Evolutionary conservation across 805 yeast species (phyloP).

Genomic region (Saccharomycopsis synnaedendra): DNA sequence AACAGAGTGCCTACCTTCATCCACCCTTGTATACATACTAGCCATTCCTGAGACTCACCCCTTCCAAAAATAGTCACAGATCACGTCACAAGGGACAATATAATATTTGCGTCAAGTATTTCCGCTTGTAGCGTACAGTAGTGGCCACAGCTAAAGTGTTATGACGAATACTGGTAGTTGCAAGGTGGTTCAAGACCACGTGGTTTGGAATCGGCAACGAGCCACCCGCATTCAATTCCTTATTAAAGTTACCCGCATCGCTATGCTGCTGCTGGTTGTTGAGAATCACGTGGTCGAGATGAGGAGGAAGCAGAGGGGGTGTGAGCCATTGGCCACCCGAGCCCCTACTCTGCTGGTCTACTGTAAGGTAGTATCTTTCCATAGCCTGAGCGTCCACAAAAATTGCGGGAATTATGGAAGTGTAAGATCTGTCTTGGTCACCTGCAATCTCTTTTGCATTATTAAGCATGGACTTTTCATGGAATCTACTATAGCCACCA

Average conservation of each 20-base stretch:
- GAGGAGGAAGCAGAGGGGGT: conserved; percentile 97
- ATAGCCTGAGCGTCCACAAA: conserved; percentile 78
- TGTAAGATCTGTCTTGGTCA: conserved; percentile 29
- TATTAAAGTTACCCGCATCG: conserved; percentile 14
- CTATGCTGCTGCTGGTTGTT: conserved; percentile 38
- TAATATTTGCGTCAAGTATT: conserved; percentile 82
- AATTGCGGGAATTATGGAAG: conserved; percentile 67
- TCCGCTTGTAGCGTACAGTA: conserved; percentile 77
- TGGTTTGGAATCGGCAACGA: conserved; percentile 70
- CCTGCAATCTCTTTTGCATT: conserved; percentile 18
- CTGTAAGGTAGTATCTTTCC: conserved; percentile 68
- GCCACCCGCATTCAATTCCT: conserved; percentile 16
- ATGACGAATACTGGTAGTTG: conserved; percentile 91
- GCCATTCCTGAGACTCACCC: neutral
- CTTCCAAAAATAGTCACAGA: too few relatives aligned
- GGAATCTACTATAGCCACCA: conserved; percentile 65
- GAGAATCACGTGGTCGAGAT: conserved; percentile 83
- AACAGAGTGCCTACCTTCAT: too few relatives aligned
- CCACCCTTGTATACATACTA: too few relatives aligned
- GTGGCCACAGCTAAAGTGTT: conserved; percentile 90
- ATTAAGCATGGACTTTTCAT: conserved; percentile 38
- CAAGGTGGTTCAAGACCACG: conserved; percentile 85
- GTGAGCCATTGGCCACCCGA: conserved; percentile 55
- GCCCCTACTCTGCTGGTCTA: conserved; percentile 56
- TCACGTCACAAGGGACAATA: conserved; percentile 57